Conservation (phyloP, 2,329 filamentous ascomycete species). For the Teratosphaeria viscida region DNA sequence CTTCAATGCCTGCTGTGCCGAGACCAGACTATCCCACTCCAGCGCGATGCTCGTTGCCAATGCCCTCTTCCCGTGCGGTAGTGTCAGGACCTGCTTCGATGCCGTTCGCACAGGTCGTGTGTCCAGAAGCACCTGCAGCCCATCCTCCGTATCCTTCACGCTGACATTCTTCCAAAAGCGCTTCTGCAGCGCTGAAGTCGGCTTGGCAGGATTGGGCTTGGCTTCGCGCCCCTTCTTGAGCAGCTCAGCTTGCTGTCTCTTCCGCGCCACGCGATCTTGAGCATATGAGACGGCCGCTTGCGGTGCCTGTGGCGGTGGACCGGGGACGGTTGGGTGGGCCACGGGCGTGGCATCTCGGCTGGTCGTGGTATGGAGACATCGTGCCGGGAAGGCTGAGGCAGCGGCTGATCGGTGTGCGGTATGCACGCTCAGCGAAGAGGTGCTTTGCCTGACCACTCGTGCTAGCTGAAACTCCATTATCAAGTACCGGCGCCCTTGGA, state of each 20-base stretch:
- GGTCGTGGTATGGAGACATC: constrained; percentile 33
- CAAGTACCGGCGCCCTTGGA: background rate
- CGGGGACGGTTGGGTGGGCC: constrained; percentile 46
- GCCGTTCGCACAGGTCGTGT: constrained; percentile 65
- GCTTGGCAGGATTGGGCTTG: constrained; percentile 33
- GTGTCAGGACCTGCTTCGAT: constrained; percentile 57
- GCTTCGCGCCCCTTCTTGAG: constrained; percentile 37
- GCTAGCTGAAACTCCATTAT: constrained; percentile 12
- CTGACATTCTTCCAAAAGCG: constrained; percentile 83
- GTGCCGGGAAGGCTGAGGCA: constrained; percentile 7
- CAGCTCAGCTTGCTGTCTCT: constrained; percentile 41
- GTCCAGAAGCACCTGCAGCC: constrained; percentile 64
- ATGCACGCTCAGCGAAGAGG: constrained; percentile 24
- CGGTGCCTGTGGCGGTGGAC: constrained; percentile 50
- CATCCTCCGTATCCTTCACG: constrained; percentile 54
- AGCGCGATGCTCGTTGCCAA: constrained; percentile 78
- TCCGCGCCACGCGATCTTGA: constrained; percentile 37
- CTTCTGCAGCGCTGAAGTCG: constrained; percentile 47
- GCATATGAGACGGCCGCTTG: constrained; percentile 38
- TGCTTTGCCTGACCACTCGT: constrained; percentile 12
- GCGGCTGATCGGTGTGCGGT: constrained; percentile 2
- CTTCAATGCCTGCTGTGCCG: constrained; percentile 72
- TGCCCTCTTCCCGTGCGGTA: constrained; percentile 67
- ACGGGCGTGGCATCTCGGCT: constrained; percentile 44
- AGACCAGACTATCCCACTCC: constrained; percentile 83